phyloP scores from a whole-genome alignment of 257 asterid species.

The Gynochthodes officinalis region DNA sequence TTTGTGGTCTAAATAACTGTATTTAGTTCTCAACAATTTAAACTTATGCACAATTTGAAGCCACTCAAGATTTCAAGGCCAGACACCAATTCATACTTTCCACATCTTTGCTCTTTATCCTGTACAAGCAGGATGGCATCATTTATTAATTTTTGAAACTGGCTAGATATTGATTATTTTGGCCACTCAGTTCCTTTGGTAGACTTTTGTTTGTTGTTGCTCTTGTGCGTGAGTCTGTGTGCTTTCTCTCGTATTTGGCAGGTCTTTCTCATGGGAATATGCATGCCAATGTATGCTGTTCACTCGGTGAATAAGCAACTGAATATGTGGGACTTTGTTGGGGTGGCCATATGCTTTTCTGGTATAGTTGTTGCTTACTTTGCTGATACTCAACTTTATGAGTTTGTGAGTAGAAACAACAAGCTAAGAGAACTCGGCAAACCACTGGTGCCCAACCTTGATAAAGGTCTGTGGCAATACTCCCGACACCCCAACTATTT shows the following conservation, averaged over 20 bases:
- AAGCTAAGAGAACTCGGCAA: slow-evolving; percentile 44
- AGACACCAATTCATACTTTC: neutral
- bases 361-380: slow-evolving; percentile 63
- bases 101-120: neutral
- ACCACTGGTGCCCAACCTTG: slow-evolving; percentile 58
- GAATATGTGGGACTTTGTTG: slow-evolving; percentile 58
- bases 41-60: neutral
- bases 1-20: neutral
- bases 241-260: slow-evolving; percentile 22
- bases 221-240: neutral
- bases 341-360: slow-evolving; percentile 48
- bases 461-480: slow-evolving; percentile 72
- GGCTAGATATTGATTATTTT: neutral
- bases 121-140: neutral
- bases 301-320: slow-evolving; percentile 48
- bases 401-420: slow-evolving; percentile 52
- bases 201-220: neutral
- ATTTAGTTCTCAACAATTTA: neutral
- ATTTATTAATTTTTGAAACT: neutral
- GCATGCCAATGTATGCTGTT: slow-evolving; percentile 69
- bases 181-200: neutral
- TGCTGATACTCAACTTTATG: slow-evolving; percentile 78
- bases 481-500: slow-evolving; percentile 91
- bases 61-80: neutral
- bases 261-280: slow-evolving; percentile 79